Percentiles rank a stretch among this genome's conserved stretches.
These are phyloP conservation scores for Thermoascus crustaceus DNA, from an alignment of 2,329 filamentous ascomycete species.

Conservation along the genomic window DNA sequence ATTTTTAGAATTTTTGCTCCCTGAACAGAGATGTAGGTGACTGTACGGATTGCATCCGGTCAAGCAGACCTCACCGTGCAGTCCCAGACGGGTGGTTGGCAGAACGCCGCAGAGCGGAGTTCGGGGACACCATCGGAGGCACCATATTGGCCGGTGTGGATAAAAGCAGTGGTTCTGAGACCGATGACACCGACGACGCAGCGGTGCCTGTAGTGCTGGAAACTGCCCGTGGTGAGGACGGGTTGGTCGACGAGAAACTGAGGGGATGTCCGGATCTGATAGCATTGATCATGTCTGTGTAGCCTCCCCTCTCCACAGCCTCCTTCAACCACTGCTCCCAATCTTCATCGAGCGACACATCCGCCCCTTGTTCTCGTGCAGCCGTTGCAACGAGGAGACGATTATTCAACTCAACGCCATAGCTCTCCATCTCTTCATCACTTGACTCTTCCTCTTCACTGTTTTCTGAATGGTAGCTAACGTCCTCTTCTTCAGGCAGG, in stretches of 20 bases:
- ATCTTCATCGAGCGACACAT: slow-evolving; percentile 37
- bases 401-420: slow-evolving; percentile 45
- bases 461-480: slow-evolving; percentile 15
- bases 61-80: slow-evolving; percentile 15
- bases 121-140: slow-evolving; percentile 10
- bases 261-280: slow-evolving; percentile 30
- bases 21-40: too few relatives aligned
- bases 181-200: slow-evolving; percentile 8
- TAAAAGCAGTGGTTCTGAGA: slow-evolving; percentile 17
- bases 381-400: slow-evolving; percentile 46
- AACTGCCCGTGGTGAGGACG: slow-evolving; percentile 11
- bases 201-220: slow-evolving; percentile 12
- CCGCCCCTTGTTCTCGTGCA: slow-evolving; percentile 42
- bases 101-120: slow-evolving; percentile 14
- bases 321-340: slow-evolving; percentile 55
- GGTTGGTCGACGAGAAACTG: slow-evolving; percentile 19
- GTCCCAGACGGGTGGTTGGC: slow-evolving; percentile 18
- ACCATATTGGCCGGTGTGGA: slow-evolving; percentile 13
- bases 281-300: slow-evolving; percentile 32
- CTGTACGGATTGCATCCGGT: not conserved
- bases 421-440: slow-evolving; percentile 42
- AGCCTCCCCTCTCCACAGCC: slow-evolving; percentile 43
- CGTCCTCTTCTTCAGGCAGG: slow-evolving; percentile 17
- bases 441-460: slow-evolving; percentile 36
- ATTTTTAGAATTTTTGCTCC: too few relatives aligned